Base-by-base conservation (phyloP, 352 stramenopile genomes). In the Phytopythium ostracodes region DNA sequence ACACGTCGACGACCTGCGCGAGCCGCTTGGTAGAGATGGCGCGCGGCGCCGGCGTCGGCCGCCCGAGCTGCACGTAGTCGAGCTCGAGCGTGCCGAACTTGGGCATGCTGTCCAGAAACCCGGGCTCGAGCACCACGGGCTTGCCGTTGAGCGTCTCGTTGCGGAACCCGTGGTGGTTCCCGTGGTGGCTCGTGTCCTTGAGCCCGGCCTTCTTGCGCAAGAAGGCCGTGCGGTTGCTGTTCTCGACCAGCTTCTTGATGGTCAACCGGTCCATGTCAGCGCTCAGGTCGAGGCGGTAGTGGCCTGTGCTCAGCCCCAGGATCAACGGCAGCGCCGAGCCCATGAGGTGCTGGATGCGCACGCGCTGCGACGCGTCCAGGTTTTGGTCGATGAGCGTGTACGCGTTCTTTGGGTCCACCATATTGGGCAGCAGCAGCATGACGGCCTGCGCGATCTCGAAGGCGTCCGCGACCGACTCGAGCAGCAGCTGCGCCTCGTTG, bases 91-190 rank as follows among this genome's bases (percentile, higher is more conserved):
- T 76, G 27, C 84, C 84, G 47, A 91, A 92, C 40, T 78, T 82
- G 0, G 84, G 79, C 55, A 88, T 77, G 0, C 47, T 68, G 49
- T 92, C 84, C n/a, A 89, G 61, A 40, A 92, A 92, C 17, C 63
- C 57, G 22, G 73, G 71, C 67, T 84, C 76, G 14, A 92, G 35
- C 18, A 77, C 52, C 14, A 82, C 59, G 11, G 78, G 67, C 22
- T 92, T 92, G 22, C 76, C 73, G 56, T 92, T 85, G 11, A 92
- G 71, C 12, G 75, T 73, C 66, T 92, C 84, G 56, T 91, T 91
- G 42, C 84, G 81, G 57, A 92, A 91, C 22, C 84, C 83, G 46
- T 92, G 84, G 58, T 81, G 79, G 59, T 92, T 92, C 3, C 43
- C 62, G 51, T 92, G 84, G 66, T 92, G 81, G 42, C 76, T 88